phyloP scores from a whole-genome alignment of 768 basidiomycete genomes.

The Saitozyma podzolica region DNA sequence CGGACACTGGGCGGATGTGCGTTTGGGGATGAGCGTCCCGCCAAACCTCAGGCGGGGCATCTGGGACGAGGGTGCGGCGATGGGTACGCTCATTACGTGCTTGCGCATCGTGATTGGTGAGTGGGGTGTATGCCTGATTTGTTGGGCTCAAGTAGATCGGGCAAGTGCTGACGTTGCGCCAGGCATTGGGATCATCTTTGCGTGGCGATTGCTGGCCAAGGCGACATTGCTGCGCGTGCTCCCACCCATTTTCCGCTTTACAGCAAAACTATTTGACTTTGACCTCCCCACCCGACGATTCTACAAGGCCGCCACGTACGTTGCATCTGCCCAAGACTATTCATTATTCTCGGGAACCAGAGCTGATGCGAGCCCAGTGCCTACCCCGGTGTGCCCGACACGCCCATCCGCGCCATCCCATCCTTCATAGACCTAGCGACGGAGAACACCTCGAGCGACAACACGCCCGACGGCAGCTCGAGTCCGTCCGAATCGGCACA shows the following conservation, averaged over 20 bases:
- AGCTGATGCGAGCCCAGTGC: constrained; percentile 49
- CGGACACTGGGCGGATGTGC: constrained; percentile 61
- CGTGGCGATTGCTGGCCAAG: constrained; percentile 87
- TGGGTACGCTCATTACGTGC: constrained; percentile 10
- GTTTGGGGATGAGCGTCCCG: neutral
- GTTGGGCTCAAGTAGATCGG: neutral
- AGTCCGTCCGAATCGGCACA: no score
- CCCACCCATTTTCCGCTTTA: constrained; percentile 78
- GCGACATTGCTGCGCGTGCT: constrained; percentile 69
- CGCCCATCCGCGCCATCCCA: constrained; percentile 71
- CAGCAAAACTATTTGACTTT: constrained; percentile 58
- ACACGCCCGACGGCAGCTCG: constrained; percentile 2
- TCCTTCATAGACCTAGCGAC: constrained; percentile 77
- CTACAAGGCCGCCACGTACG: constrained; percentile 82
- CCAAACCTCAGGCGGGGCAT: constrained; percentile 4
- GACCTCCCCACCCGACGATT: constrained; percentile 82
- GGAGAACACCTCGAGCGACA: constrained; percentile 1
- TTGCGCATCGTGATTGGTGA: constrained; percentile 27
- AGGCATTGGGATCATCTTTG: constrained; percentile 78
- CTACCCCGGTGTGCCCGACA: constrained; percentile 65
- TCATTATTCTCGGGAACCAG: neutral
- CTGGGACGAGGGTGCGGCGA: constrained; percentile 3
- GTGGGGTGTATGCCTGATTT: neutral
- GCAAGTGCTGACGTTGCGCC: constrained; percentile 6
- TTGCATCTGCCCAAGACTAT: neutral